Evolutionary conservation across 305 asterid species (phyloP).

Genomic region (Fraxinus greggii): DNA sequence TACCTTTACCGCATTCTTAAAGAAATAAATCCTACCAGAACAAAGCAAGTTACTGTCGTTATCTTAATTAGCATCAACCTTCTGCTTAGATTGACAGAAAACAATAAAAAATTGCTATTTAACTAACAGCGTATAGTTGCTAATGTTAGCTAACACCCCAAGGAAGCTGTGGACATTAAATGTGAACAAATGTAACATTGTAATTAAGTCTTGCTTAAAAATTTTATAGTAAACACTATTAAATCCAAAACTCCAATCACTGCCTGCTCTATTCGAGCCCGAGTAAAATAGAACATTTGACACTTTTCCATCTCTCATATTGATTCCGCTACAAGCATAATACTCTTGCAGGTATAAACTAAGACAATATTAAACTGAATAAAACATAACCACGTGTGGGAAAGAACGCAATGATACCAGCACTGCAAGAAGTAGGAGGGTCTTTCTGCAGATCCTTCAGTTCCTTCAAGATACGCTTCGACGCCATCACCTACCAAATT

Average conservation of each 20-base stretch:
- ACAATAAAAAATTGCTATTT: background rate
- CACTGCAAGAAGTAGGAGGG: conserved; percentile 48
- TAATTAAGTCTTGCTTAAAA: background rate
- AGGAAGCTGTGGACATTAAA: background rate
- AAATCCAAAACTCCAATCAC: background rate
- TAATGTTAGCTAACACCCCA: background rate
- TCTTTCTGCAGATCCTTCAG: conserved; percentile 45
- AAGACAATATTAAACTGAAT: background rate
- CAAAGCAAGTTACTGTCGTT: background rate
- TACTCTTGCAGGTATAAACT: background rate
- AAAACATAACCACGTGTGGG: background rate
- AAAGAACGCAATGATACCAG: conserved; percentile 25
- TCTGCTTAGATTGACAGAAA: background rate
- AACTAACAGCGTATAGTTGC: background rate
- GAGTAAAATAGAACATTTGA: background rate
- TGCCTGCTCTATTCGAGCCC: background rate
- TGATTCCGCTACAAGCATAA: background rate
- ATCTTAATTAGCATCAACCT: background rate
- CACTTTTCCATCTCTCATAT: background rate
- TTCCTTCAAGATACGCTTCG: conserved; percentile 34
- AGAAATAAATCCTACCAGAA: background rate
- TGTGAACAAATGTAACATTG: background rate
- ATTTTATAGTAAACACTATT: background rate
- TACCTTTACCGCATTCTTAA: background rate
- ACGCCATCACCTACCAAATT: conserved; percentile 29